Base-by-base conservation (phyloP, 345 rosid genomes). In the Cardamine chenopodiifolia region DNA sequence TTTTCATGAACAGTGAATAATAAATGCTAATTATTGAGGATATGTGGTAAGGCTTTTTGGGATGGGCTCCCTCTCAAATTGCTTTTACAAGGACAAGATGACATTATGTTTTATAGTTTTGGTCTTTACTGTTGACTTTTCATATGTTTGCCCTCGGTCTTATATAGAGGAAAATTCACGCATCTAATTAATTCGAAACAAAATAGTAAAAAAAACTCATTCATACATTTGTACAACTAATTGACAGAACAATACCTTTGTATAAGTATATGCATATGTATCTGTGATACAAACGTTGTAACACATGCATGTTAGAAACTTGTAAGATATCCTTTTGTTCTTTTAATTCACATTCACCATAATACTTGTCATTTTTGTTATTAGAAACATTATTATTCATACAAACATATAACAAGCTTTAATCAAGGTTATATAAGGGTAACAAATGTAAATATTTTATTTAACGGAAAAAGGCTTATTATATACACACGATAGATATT, bases 51-150 rank as follows among this genome's bases (percentile, higher is more conserved):
- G 71, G 59, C 75, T 18, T 70, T 63, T 53, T 32, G 66, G 73
- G 58, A 68, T 69, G 79, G 70, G 74, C 18, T 68, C 58, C 73
- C 53, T 47, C 40, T 74, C 68, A 68, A 20, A 49, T 65, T 77
- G 62, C 80, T 66, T 71, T 65, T 59, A 58, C 72, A 64, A 70
- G 72, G 80, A 77, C 76, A 70, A 49, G 9, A 71, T 72, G 76
- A 48, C 68, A 78, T 66, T 48, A 49, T 68, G 62, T 58, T 58
- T 48, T 59, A 14, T 28, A 65, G 37, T 66, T 77, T 71, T 78
- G 58, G 77, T 71, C 40, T 78, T 71, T 59, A 59, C 72, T 57
- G 77, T 65, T 78, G 81, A 77, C 77, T 71, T 78, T 77, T 49
- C 42, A 39, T 40, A 5, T 71, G 1, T 48, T n/a, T 62, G 9